phyloP scores from a whole-genome alignment of 2,329 filamentous ascomycete genomes.

The Fusarium temperatum region DNA sequence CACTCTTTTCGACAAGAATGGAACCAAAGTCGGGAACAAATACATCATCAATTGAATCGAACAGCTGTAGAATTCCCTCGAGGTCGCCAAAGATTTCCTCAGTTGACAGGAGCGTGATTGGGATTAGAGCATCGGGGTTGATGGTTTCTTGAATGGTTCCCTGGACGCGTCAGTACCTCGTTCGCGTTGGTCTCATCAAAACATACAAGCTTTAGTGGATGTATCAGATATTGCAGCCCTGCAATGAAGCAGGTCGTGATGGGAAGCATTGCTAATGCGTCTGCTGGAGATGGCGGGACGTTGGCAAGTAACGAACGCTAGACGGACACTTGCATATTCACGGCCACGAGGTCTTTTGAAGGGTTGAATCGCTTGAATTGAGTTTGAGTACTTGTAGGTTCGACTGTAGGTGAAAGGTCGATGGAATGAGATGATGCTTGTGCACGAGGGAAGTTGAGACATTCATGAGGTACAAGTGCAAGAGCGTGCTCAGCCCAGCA shows the following conservation, averaged over 20 bases:
- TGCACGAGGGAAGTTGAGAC: constrained; percentile 16
- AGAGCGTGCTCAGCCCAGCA: neutral
- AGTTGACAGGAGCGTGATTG: constrained; percentile 52
- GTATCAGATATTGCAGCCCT: constrained; percentile 52
- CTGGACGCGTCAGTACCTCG: constrained; percentile 34
- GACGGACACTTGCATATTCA: constrained; percentile 2
- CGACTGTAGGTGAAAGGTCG: neutral
- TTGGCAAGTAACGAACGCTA: constrained; percentile 3
- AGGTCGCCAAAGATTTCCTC: constrained; percentile 51
- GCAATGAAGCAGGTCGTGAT: constrained; percentile 51
- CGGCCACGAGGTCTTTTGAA: neutral
- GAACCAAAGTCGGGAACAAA: constrained; percentile 51
- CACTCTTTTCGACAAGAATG: constrained; percentile 52
- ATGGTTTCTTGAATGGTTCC: constrained; percentile 54
- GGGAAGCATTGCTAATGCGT: constrained; percentile 39
- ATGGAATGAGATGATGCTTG: neutral
- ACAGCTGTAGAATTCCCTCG: constrained; percentile 46
- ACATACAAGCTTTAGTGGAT: constrained; percentile 50
- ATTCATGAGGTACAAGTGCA: neutral
- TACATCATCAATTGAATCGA: constrained; percentile 51
- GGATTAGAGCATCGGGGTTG: constrained; percentile 52
- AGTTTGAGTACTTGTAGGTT: neutral
- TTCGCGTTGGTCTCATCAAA: neutral
- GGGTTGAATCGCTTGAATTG: fast-evolving
- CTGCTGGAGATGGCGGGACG: neutral